phyloP scores from a whole-genome alignment of 2,329 filamentous ascomycete genomes.

The Didymosphaeria variabile region DNA sequence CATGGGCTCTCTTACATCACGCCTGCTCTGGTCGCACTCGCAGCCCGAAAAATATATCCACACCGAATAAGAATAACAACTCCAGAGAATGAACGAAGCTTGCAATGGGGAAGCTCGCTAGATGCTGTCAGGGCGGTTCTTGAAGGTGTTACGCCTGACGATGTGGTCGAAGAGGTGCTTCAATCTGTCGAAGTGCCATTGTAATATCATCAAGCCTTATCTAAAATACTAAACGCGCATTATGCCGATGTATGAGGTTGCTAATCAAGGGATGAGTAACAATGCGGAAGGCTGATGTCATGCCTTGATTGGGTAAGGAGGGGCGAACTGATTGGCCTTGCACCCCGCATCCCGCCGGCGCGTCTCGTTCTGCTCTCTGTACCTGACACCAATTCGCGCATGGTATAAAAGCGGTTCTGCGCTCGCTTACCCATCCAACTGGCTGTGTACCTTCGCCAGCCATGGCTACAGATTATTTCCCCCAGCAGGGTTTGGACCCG shows the following conservation, averaged over 20 bases:
- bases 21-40: conserved; percentile 82
- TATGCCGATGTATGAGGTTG: conserved; percentile 5
- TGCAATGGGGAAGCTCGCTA: conserved; percentile 90
- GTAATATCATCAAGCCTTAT: conserved; percentile 31
- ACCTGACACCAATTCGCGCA: conserved; percentile 6
- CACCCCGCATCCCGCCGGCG: conserved; percentile 13
- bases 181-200: conserved; percentile 65
- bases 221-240: conserved; percentile 6
- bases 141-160: conserved; percentile 64
- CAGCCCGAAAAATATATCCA: conserved; percentile 84
- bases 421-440: neutral
- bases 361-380: conserved; percentile 2
- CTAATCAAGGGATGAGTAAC: conserved; percentile 33
- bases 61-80: conserved; percentile 79
- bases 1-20: conserved; percentile 84
- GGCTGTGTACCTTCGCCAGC: neutral
- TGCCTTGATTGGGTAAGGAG: conserved; percentile 32
- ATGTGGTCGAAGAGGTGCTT: conserved; percentile 68
- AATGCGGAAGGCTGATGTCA: conserved; percentile 37
- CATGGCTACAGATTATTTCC: conserved; percentile 37
- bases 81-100: conserved; percentile 79
- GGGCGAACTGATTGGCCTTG: conserved; percentile 26
- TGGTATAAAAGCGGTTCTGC: neutral
- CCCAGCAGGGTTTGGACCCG: conserved; percentile 25
- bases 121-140: conserved; percentile 74